phyloP scores from a whole-genome alignment of 2,329 filamentous ascomycete genomes.

The Ascochyta rabiei region DNA sequence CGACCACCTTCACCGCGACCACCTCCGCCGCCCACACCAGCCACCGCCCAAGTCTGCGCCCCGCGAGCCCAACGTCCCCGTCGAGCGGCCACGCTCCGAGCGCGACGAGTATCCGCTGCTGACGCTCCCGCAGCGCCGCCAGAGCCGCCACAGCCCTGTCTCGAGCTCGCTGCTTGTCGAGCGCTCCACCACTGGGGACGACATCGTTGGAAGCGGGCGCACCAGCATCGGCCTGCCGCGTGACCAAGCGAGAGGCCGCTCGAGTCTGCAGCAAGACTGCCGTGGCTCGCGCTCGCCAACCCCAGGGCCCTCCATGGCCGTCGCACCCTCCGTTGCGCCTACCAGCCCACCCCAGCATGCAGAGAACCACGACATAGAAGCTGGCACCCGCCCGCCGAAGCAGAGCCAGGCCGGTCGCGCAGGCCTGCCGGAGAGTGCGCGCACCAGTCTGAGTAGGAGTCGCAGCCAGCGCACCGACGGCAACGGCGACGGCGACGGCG shows the following conservation, averaged over 20 bases:
- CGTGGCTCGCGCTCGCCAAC: conserved; percentile 29
- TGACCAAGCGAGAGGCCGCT: conserved; percentile 24
- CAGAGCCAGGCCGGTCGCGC: conserved; percentile 21
- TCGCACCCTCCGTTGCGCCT: conserved; percentile 24
- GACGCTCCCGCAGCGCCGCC: conserved; percentile 62
- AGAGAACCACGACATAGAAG: conserved; percentile 33
- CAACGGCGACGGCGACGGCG: conserved; percentile 51
- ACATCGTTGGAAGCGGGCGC: conserved; percentile 47
- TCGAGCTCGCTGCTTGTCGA: conserved; percentile 46
- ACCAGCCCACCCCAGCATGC: conserved; percentile 20
- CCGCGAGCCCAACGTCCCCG: conserved; percentile 51
- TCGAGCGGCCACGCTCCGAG: conserved; percentile 45
- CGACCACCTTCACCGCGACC: too few species aligned
- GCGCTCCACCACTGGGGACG: conserved; percentile 51
- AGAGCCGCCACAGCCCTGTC: conserved; percentile 54
- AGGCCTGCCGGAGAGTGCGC: conserved; percentile 37
- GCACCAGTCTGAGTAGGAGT: conserved; percentile 37
- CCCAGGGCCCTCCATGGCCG: conserved; percentile 35
- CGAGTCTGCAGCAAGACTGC: conserved; percentile 30
- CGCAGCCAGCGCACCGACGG: conserved; percentile 57
- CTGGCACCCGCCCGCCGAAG: conserved; percentile 18
- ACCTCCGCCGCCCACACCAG: too few species aligned
- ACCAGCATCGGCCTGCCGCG: conserved; percentile 61
- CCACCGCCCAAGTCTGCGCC: conserved; percentile 13
- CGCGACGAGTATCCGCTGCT: conserved; percentile 62